Evolutionary conservation across 768 basidiomycete species (phyloP).

Genomic region (Suillus hirtellus): DNA sequence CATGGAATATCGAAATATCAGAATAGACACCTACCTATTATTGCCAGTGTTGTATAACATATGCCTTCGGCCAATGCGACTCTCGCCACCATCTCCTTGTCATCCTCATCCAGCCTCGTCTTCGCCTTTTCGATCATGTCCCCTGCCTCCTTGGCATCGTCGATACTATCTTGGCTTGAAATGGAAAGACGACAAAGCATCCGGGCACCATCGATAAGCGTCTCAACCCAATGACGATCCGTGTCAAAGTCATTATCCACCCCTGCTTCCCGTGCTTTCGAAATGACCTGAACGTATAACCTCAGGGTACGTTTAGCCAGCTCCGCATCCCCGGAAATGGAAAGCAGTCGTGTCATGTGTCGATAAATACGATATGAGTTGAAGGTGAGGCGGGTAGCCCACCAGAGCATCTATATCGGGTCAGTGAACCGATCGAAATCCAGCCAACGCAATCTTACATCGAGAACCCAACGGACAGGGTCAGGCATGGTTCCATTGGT

Average conservation of each 20-base stretch:
- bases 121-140: constrained; percentile 60
- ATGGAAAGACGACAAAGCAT: constrained; percentile 65
- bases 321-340: constrained; percentile 55
- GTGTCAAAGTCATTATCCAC: constrained; percentile 56
- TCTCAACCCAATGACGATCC: constrained; percentile 73
- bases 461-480: constrained; percentile 76
- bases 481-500: constrained; percentile 62
- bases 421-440: constrained; percentile 1
- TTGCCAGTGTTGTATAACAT: constrained; percentile 66
- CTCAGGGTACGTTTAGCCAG: constrained; percentile 75
- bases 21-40: constrained; percentile 51
- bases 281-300: constrained; percentile 82
- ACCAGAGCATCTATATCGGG: constrained; percentile 74
- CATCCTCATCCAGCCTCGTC: constrained; percentile 47
- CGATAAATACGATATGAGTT: constrained; percentile 85
- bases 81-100: constrained; percentile 56
- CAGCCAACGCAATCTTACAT: constrained; percentile 46
- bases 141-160: constrained; percentile 64
- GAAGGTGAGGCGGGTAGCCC: constrained; percentile 92
- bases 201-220: constrained; percentile 72
- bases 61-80: constrained; percentile 73
- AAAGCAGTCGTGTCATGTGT: constrained; percentile 77
- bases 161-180: constrained; percentile 45
- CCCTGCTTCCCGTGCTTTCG: constrained; percentile 68
- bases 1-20: background rate